These are phyloP conservation scores for Sphaerulina populicola DNA, from an alignment of 2,329 filamentous ascomycete genomes.

Conservation along the genomic window DNA sequence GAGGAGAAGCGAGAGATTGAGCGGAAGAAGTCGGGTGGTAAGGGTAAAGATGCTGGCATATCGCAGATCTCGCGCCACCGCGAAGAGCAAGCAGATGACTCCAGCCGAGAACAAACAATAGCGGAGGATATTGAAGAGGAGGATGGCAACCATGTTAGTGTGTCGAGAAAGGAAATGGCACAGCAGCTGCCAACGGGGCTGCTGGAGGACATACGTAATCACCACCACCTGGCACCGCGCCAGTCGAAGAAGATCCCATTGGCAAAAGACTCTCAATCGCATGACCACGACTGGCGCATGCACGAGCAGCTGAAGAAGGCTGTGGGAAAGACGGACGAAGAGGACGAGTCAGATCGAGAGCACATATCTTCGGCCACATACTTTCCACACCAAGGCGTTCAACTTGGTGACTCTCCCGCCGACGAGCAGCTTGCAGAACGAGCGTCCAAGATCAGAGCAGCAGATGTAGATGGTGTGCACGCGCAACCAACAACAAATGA, in stretches of 20 bases:
- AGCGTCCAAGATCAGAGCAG: constrained; percentile 14
- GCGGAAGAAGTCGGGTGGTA: constrained; percentile 38
- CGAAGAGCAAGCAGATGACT: constrained; percentile 9
- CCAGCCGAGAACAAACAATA: constrained; percentile 26
- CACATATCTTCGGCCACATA: constrained; percentile 83
- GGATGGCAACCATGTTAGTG: constrained; percentile 21
- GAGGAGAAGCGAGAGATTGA: constrained; percentile 46
- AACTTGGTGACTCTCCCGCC: constrained; percentile 34
- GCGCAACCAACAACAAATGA: constrained; percentile 34
- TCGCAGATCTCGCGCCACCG: constrained; percentile 16
- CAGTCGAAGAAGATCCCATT: constrained; percentile 40
- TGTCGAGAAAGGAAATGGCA: constrained; percentile 26
- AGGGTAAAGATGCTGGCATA: constrained; percentile 16
- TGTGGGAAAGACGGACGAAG: constrained; percentile 43
- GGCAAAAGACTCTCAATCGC: constrained; percentile 18
- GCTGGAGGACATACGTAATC: constrained; percentile 50
- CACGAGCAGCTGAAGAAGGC: constrained; percentile 13
- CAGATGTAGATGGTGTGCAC: constrained; percentile 1
- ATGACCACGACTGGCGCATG: constrained; percentile 16
- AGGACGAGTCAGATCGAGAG: constrained; percentile 65
- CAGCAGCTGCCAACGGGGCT: constrained; percentile 43
- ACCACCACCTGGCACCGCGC: constrained; percentile 43
- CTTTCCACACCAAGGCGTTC: constrained; percentile 60
- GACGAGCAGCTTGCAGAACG: constrained; percentile 24
- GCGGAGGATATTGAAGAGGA: constrained; percentile 30